phyloP scores from a whole-genome alignment of 495 filamentous ascomycete species.

The Penicillium robsamsonii region DNA sequence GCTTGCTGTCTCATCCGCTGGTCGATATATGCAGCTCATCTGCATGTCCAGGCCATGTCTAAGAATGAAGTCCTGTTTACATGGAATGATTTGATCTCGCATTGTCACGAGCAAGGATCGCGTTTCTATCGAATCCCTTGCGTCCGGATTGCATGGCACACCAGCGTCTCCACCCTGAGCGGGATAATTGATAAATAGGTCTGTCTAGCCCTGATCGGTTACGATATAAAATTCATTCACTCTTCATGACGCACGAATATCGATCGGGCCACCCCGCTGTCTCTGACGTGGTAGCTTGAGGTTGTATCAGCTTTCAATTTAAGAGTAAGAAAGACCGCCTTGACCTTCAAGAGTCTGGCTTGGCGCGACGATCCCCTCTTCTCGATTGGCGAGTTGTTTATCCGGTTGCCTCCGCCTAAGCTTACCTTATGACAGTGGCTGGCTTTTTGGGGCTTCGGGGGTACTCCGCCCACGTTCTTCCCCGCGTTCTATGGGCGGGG shows the following conservation, averaged over 20 bases:
- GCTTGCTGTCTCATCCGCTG: background rate
- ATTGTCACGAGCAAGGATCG: constrained; percentile 9
- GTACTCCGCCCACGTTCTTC: background rate
- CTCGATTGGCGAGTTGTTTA: constrained; percentile 13
- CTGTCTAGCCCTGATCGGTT: background rate
- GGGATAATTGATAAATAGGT: background rate
- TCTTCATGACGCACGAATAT: background rate
- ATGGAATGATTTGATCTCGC: constrained; percentile 6
- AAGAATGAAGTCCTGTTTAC: constrained; percentile 7
- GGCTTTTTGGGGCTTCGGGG: background rate
- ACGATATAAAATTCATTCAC: background rate
- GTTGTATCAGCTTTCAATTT: constrained; percentile 16
- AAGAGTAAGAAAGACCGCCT: constrained; percentile 8
- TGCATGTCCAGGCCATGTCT: constrained; percentile 1
- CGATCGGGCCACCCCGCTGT: background rate
- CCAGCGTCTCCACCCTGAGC: constrained; percentile 2
- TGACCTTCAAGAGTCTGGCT: constrained; percentile 14
- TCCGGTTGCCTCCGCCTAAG: background rate
- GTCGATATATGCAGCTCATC: background rate
- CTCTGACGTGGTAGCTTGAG: constrained; percentile 15
- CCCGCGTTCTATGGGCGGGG: constrained; percentile 4
- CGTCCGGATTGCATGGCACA: constrained; percentile 14
- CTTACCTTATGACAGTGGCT: background rate
- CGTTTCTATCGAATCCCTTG: constrained; percentile 19
- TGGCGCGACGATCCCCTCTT: constrained; percentile 25